Base-by-base conservation (phyloP, 345 rosid species). In the Rubroshorea leprosula region DNA sequence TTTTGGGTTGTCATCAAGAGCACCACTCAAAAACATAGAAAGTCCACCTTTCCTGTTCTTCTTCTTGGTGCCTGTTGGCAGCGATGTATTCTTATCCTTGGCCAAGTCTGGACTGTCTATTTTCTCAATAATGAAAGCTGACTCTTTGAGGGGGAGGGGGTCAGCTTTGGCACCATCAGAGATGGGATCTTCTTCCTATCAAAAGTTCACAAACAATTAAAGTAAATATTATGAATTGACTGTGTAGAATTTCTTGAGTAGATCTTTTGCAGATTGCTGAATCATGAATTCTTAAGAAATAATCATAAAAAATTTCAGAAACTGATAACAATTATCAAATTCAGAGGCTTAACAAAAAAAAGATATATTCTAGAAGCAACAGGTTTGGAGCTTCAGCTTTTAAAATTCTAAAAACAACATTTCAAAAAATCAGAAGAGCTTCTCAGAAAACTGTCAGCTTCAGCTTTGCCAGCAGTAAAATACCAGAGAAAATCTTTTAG, bases 11-110 rank as follows among this genome's bases (percentile, higher is more conserved):
- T 87, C 88, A 53, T 93, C 99, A 58, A 93, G 99, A 63, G 97
- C 96, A 70, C 97, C 97, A 55, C 90, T 93, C 75, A 93, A 64
- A 70, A 93, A 93, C 97, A 93, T 76, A 6, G 99, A 89, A 61
- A 93, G 99, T 25, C 96, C 99, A 46, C 99, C 99, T 72, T 82
- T 89, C 67, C 85, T 80, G 57, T 80, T 85, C 79, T 87, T 93
- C 81, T 83, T 93, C 79, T 85, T 87, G 57, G 79, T 58, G 26
- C 64, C 66, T 29, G 67, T 66, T 16, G 79, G 71, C 14, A 44
- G 27, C 23, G 41, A 35, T 35, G 78, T 65, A 58, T 25, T 72
- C 70, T 73, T 84, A 72, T 61, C 68, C 68, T 73, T 89, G 27
- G 63, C 70, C 11, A 64, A 61, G 23, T 74, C 79, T 1, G 65